Conservation (phyloP, 129 eudicot genomes). For the Smallanthus sonchifolius region DNA sequence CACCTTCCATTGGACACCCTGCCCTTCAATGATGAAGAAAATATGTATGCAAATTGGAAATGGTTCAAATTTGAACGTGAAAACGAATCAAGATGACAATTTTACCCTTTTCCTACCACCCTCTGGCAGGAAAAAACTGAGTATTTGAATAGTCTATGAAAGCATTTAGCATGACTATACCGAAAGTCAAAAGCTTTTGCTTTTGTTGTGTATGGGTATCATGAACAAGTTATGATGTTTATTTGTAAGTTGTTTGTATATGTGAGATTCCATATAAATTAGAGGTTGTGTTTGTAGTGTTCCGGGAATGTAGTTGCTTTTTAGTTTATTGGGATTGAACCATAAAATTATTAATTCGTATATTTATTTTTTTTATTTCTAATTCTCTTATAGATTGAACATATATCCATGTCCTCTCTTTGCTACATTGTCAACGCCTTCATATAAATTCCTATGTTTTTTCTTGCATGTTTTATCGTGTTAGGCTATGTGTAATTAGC, state of each 20-base stretch:
- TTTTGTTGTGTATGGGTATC: not conserved
- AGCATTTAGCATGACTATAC: constrained; percentile 1
- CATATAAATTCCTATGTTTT: too few species aligned
- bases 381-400: too few species aligned
- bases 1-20: constrained; percentile 34
- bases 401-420: too few species aligned
- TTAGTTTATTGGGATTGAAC: not conserved
- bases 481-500: too few species aligned
- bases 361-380: too few species aligned
- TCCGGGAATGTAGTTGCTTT: not conserved
- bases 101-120: not conserved
- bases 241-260: constrained; percentile 22
- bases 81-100: constrained; percentile 22
- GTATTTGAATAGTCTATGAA: not conserved
- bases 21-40: constrained; percentile 63
- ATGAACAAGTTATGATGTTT: constrained; percentile 1
- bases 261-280: not conserved
- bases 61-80: constrained; percentile 74
- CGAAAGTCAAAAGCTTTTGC: not conserved
- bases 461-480: too few species aligned
- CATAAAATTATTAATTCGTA: not conserved
- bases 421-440: too few species aligned
- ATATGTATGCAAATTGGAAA: constrained; percentile 75
- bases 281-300: constrained; percentile 10
- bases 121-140: not conserved